These are phyloP conservation scores for Alternaria burnsii DNA, from an alignment of 2,329 filamentous ascomycete species.

Conservation along the genomic window DNA sequence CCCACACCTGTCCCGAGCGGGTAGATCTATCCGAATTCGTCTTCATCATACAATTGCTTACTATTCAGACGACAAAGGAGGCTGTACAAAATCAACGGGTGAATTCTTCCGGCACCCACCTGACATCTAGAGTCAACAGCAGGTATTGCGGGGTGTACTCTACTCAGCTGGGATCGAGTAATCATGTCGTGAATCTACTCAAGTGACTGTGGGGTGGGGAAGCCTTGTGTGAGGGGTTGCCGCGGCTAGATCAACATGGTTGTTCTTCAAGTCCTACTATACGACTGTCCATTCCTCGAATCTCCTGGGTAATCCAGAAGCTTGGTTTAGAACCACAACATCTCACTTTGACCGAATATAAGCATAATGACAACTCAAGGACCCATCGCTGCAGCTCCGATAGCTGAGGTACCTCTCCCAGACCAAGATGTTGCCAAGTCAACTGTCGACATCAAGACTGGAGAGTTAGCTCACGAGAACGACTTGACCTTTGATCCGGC, in stretches of 20 bases:
- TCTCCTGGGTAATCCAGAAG: not conserved
- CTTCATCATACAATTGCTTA: not conserved
- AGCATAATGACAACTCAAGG: constrained; percentile 22
- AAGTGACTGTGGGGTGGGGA: not conserved
- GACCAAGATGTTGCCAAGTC: constrained; percentile 21
- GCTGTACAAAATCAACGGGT: not conserved
- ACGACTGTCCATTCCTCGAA: not conserved
- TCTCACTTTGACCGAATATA: not conserved
- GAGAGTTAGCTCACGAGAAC: constrained; percentile 24
- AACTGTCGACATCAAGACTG: constrained; percentile 24
- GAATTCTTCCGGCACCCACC: not conserved
- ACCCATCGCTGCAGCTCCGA: constrained; percentile 21
- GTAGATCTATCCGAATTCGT: not conserved
- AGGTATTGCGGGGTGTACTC: not conserved
- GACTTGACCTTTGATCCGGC: constrained; percentile 34
- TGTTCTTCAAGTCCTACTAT: not conserved
- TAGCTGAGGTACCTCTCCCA: constrained; percentile 27
- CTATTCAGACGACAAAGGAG: not conserved
- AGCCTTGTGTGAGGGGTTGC: constrained; percentile 1
- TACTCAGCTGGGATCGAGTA: not conserved
- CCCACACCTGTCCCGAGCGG: constrained; percentile 1
- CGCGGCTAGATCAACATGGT: not conserved
- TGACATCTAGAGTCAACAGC: not conserved
- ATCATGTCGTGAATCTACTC: not conserved
- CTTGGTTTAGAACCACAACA: not conserved